Evolutionary conservation across 495 filamentous ascomycete genomes (phyloP).

Genomic region (Lophiotrema nucula): DNA sequence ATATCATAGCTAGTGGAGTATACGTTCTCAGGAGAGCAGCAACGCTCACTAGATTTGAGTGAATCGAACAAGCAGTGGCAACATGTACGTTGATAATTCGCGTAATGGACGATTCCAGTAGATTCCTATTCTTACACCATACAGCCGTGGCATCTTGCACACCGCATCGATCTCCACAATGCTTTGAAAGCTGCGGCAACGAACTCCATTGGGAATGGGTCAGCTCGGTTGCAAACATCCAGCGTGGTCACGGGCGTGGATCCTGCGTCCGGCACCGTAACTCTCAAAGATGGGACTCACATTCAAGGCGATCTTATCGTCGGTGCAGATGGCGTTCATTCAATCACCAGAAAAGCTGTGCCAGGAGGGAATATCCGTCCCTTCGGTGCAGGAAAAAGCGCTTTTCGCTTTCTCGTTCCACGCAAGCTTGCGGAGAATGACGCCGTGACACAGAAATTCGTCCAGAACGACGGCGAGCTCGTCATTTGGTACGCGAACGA

Average conservation of each 20-base stretch:
- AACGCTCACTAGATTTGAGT: no score
- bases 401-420: slow-evolving; percentile 60
- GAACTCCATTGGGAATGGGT: no score
- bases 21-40: slow-evolving; percentile 35
- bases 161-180: no score
- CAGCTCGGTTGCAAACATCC: slow-evolving; percentile 1
- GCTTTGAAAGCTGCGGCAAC: no score
- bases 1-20: slow-evolving; percentile 36
- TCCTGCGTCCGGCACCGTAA: slow-evolving; percentile 14
- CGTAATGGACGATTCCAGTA: no score
- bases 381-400: slow-evolving; percentile 53
- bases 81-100: no score
- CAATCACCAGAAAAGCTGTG: slow-evolving; percentile 23
- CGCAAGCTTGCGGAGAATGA: slow-evolving; percentile 48
- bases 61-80: no score
- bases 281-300: slow-evolving; percentile 21
- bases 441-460: slow-evolving; percentile 47
- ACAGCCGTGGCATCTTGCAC: no score
- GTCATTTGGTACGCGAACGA: slow-evolving; percentile 53
- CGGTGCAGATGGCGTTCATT: slow-evolving; percentile 40
- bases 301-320: slow-evolving; percentile 36
- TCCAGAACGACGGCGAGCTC: slow-evolving; percentile 45
- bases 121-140: no score
- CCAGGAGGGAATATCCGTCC: slow-evolving; percentile 42
- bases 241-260: slow-evolving; percentile 22